Base-by-base conservation (phyloP, 352 stramenopile genomes). In the Phytophthora vignae region DNA sequence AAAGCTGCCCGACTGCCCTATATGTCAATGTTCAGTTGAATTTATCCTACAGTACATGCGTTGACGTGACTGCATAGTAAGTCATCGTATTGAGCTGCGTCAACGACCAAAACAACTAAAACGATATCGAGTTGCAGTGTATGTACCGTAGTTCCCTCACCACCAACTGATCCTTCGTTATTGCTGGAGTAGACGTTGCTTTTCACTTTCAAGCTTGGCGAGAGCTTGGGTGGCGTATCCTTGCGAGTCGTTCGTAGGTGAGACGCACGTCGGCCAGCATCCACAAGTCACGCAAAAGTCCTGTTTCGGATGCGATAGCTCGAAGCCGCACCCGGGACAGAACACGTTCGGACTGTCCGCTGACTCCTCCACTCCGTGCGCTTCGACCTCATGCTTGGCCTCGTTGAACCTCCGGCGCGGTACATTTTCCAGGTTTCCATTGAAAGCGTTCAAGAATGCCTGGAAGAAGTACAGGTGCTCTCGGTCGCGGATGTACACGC, bases 391-490 rank as follows among this genome's bases (percentile, higher is more conserved):
- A 25, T 73, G 62, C 27, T 48, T 65, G 11, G 59, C 44, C 12
- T 71, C 55, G 4, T 68, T 62, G n/a, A 60, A 56, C 52, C 78
- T 77, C 15, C 67, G 61, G 19, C 78, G 71, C 0, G 84, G 80
- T 1, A 92, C 82, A 27, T 78, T 85, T 36, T 21, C 31, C n/a
- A 92, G 40, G 44, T 89, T 71, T 29, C 73, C 71, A 9, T 72
- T 48, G 63, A 92, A 92, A 10, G 79, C 82, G n/a, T 64, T 61
- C 27, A 91, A 55, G 54, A 94, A 92, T 11, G 80, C 76, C n/a
- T 78, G 61, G 49, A 91, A 90, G 66, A 90, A 94, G 44, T 87
- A 90, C 29, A 92, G 53, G 25, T 94, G 87, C 55, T 94, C 87
- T 50, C 74, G 69, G 64, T 94, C 87, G 31, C 84, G 87, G 15